Evolutionary conservation across 257 asterid genomes (phyloP).

Genomic region (Linaria vulgaris): DNA sequence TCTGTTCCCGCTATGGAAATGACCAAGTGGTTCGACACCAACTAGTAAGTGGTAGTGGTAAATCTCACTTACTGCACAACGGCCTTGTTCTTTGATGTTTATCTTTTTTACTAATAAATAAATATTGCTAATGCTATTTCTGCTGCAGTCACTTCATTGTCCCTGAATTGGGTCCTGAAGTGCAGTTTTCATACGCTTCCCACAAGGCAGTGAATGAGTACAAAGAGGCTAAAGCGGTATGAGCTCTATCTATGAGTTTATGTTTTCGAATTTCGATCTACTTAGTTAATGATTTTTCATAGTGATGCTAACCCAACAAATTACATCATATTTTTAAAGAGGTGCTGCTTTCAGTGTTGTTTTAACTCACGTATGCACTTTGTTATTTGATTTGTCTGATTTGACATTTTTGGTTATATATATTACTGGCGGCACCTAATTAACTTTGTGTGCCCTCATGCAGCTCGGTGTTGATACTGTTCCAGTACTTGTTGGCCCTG

Average conservation of each 20-base stretch:
- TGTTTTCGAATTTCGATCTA: too few relatives aligned
- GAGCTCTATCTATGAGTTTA: neutral
- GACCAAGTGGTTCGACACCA: constrained; percentile 61
- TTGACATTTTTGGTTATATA: constrained; percentile 1
- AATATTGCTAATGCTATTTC: constrained; percentile 4
- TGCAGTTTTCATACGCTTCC: constrained; percentile 34
- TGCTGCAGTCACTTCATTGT: constrained; percentile 42
- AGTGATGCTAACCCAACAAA: neutral
- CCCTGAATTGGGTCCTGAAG: constrained; percentile 40
- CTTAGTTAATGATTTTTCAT: neutral
- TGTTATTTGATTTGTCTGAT: neutral
- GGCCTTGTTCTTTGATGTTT: neutral
- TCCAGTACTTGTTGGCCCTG: constrained; percentile 57
- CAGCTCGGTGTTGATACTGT: constrained; percentile 53
- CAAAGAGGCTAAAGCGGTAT: constrained; percentile 40
- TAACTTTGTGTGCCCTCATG: neutral
- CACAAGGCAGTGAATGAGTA: constrained; percentile 40
- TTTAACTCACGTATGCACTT: neutral
- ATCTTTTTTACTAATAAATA: constrained; percentile 4
- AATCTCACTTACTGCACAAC: neutral
- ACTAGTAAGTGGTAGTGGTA: constrained; percentile 39
- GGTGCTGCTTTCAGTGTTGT: neutral
- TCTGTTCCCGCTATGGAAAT: constrained; percentile 54
- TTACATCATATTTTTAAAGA: neutral
- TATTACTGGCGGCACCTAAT: too few relatives aligned